phyloP scores from a whole-genome alignment of 1,139 yeast species.

The Suhomyces maxii region DNA sequence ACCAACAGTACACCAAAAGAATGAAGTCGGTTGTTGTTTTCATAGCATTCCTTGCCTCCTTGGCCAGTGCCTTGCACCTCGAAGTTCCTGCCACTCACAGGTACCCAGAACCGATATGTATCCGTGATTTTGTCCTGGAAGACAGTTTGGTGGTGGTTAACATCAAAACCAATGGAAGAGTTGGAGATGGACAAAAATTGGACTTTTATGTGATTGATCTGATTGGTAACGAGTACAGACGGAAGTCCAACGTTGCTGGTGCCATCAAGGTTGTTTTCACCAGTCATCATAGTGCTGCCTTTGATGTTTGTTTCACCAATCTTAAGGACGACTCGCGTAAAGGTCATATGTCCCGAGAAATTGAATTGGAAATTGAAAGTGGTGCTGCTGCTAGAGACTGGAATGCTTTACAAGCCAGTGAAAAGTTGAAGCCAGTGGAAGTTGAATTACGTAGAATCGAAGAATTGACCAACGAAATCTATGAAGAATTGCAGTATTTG shows the following conservation, averaged over 20 bases:
- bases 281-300: constrained; percentile 76
- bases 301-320: constrained; percentile 90
- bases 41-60: constrained; percentile 17
- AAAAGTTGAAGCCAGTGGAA: constrained; percentile 90
- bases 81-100: constrained; percentile 38
- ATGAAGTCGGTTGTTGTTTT: constrained; percentile 14
- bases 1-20: not conserved
- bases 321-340: constrained; percentile 40
- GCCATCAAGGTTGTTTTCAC: constrained; percentile 75
- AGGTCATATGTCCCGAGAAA: constrained; percentile 45
- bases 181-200: constrained; percentile 84
- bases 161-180: constrained; percentile 66
- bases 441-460: constrained; percentile 83
- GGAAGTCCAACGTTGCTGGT: constrained; percentile 66
- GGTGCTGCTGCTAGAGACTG: constrained; percentile 98
- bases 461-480: constrained; percentile 79
- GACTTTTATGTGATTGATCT: constrained; percentile 62
- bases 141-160: constrained; percentile 86
- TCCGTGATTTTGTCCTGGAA: constrained; percentile 84
- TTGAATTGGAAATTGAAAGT: constrained; percentile 89
- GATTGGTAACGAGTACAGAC: constrained; percentile 70
- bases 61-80: constrained; percentile 36
- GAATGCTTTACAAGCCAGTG: constrained; percentile 92
- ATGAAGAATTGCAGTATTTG: constrained; percentile 75
- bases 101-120: constrained; percentile 54